phyloP scores from a whole-genome alignment of 257 asterid genomes.

The Mentha longifolia region DNA sequence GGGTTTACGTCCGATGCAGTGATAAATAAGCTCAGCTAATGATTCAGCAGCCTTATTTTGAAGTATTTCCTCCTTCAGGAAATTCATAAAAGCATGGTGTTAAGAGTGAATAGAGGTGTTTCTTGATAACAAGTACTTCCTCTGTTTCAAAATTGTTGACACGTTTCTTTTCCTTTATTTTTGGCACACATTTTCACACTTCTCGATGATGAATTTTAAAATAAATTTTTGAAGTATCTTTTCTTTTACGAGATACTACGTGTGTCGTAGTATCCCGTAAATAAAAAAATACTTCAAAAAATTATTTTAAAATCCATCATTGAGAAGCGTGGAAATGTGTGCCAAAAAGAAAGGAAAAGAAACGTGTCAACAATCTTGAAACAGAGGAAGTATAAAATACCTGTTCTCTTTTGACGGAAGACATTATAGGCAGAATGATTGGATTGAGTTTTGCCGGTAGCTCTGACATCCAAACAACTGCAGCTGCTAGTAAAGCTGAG shows the following conservation, averaged over 20 bases:
- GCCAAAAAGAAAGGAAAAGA: no score
- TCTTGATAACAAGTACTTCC: conserved; percentile 12
- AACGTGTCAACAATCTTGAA: no score
- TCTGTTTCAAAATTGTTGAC: no score
- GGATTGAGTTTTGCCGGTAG: conserved; percentile 92
- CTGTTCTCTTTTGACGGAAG: conserved; percentile 96
- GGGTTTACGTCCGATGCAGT: conserved; percentile 89
- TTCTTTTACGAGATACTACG: no score
- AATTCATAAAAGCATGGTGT: conserved; percentile 36
- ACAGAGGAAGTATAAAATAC: conserved; percentile 42
- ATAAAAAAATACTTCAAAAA: no score
- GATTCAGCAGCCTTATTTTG: conserved; percentile 96
- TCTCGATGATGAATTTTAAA: no score
- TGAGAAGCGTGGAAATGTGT: no score
- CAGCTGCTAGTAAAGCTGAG: conserved; percentile 92
- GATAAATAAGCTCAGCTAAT: conserved; percentile 85
- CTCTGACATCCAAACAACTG: conserved; percentile 96
- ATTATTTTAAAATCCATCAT: no score
- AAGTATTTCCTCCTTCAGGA: conserved; percentile 86
- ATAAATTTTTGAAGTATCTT: no score
- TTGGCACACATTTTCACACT: no score
- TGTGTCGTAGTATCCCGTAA: no score
- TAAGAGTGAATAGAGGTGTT: conserved; percentile 29
- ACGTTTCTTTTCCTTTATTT: no score
- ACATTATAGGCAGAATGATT: conserved; percentile 89